Evolutionary conservation across 2,329 filamentous ascomycete species (phyloP).

Genomic region (Cylindrodendrum hubeiense): DNA sequence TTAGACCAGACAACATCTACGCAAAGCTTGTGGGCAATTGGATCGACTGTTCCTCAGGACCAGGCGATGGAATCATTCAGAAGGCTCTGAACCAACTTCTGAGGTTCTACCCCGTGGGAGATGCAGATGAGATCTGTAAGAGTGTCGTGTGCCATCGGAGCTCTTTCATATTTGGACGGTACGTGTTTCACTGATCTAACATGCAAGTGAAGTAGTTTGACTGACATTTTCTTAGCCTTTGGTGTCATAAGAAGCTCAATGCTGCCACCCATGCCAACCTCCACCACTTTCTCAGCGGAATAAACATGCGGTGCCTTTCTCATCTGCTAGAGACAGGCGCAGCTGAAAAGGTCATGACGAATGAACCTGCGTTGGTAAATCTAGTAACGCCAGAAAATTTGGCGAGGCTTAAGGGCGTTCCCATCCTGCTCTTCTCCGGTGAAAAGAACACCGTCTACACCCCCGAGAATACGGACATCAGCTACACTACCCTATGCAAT

Average conservation of each 20-base stretch:
- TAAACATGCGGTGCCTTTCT: constrained; percentile 65
- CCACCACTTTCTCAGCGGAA: constrained; percentile 71
- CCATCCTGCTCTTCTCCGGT: constrained; percentile 55
- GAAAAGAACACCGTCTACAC: constrained; percentile 36
- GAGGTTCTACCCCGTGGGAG: constrained; percentile 66
- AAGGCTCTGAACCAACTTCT: constrained; percentile 66
- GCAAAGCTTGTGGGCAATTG: constrained; percentile 27
- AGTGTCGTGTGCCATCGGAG: constrained; percentile 72
- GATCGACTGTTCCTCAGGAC: constrained; percentile 36
- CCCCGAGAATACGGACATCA: constrained; percentile 40
- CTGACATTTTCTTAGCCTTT: constrained; percentile 47
- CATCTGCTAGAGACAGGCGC: constrained; percentile 66
- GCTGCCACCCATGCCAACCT: constrained; percentile 73
- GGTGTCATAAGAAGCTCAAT: constrained; percentile 75
- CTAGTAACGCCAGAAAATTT: constrained; percentile 66
- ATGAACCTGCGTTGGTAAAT: constrained; percentile 59
- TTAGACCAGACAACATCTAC: constrained; percentile 22
- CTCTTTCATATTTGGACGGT: constrained; percentile 70
- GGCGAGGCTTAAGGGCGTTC: constrained; percentile 62
- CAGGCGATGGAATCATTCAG: constrained; percentile 57
- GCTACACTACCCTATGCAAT: constrained; percentile 37
- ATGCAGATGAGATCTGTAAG: constrained; percentile 68
- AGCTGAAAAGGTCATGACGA: constrained; percentile 60
- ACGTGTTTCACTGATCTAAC: constrained; percentile 1
- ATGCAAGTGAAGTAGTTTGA: neutral